A percentile compares a stretch with the other conserved stretches of the same genome.
phyloP scores from a whole-genome alignment of 371 early-diverging fungal species.

The Syncephalastrum racemosum region DNA sequence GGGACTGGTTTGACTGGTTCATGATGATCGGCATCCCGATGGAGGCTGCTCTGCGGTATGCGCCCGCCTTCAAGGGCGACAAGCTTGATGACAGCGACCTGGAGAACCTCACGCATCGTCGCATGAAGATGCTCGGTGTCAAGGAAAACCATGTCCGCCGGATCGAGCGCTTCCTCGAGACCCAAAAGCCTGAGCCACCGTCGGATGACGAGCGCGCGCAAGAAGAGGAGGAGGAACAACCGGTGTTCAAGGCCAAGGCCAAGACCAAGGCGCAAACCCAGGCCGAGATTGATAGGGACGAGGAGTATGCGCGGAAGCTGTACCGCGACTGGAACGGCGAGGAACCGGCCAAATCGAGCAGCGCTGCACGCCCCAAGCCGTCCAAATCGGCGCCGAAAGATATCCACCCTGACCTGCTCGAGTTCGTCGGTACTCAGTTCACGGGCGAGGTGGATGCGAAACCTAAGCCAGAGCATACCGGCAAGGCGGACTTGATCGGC shows the following conservation, averaged over 20 bases:
- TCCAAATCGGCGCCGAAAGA: constrained; percentile 46
- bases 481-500: constrained; percentile 30
- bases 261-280: constrained; percentile 13
- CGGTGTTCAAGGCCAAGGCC: too few species aligned
- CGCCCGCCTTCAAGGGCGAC: constrained; percentile 78
- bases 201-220: constrained; percentile 35
- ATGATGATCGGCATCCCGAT: constrained; percentile 74
- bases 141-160: constrained; percentile 83
- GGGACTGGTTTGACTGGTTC: constrained; percentile 93
- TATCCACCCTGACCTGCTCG: constrained; percentile 40
- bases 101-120: constrained; percentile 69
- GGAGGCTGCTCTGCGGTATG: constrained; percentile 77
- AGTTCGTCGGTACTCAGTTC: constrained; percentile 37
- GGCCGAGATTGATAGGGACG: constrained; percentile 52
- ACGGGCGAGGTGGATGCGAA: constrained; percentile 18
- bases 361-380: constrained; percentile 37
- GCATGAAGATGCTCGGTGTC: constrained; percentile 75
- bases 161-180: constrained; percentile 63
- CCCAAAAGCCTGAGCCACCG: constrained; percentile 36
- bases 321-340: constrained; percentile 55
- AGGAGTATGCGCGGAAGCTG: constrained; percentile 71
- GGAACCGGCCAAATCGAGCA: constrained; percentile 28
- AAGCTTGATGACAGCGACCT: constrained; percentile 79
- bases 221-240: constrained; percentile 19
- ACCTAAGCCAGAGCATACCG: not conserved